phyloP scores from a whole-genome alignment of 2,329 filamentous ascomycete species.

The Colletotrichum liaoningense region DNA sequence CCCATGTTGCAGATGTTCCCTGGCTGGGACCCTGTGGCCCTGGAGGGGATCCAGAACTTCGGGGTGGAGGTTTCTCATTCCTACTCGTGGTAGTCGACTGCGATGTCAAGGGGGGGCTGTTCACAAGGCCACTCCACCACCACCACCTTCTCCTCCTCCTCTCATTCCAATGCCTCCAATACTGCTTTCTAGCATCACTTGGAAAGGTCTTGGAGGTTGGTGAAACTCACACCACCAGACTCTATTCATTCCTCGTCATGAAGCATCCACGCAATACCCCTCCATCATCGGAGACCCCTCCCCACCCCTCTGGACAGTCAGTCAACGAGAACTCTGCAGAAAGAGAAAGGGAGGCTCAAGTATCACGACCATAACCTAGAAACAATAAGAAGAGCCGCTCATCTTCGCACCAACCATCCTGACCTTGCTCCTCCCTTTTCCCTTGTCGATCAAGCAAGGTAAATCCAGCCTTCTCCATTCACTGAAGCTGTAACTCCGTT shows the following conservation, averaged over 20 bases:
- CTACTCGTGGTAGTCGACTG: neutral
- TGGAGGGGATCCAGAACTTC: neutral
- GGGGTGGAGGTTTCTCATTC: neutral
- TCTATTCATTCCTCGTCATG: conserved; percentile 16
- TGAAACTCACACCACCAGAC: neutral
- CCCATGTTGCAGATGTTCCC: neutral
- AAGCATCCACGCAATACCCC: neutral
- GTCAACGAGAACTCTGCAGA: neutral
- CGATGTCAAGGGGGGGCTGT: neutral
- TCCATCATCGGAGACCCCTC: neutral
- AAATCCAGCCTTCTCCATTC: conserved; percentile 1
- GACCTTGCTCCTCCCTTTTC: neutral
- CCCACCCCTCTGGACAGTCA: neutral
- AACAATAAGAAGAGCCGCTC: neutral
- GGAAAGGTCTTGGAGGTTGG: conserved; percentile 13
- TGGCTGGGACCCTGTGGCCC: neutral
- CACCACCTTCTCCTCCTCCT: neutral
- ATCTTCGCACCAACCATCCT: neutral
- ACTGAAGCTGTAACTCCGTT: neutral
- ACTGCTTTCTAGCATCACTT: neutral
- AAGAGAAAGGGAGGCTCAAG: neutral
- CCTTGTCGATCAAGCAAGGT: neutral
- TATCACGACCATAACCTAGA: neutral
- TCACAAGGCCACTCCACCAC: neutral
- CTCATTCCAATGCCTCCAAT: neutral